Percentiles rank a stretch among this genome's conserved stretches.
These are phyloP conservation scores for Penicillium nucicola DNA, from an alignment of 495 filamentous ascomycete genomes.

Conservation along the genomic window DNA sequence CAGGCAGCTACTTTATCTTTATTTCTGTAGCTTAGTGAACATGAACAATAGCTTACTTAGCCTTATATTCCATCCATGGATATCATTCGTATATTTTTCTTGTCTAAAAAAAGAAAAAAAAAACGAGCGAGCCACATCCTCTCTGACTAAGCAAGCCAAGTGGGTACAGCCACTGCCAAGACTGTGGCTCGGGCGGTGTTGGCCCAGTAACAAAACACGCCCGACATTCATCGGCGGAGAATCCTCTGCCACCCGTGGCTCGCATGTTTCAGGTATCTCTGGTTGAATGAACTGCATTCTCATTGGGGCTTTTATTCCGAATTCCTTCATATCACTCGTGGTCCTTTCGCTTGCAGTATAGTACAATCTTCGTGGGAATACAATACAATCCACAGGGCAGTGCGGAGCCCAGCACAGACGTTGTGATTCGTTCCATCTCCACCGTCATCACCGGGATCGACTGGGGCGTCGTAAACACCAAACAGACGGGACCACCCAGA, in stretches of 20 bases:
- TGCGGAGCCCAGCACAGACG: slow-evolving; percentile 15
- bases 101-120: slow-evolving; percentile 13
- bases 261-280: slow-evolving; percentile 3
- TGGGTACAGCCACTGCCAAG: slow-evolving; percentile 3
- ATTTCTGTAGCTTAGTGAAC: no score
- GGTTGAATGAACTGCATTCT: neutral
- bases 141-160: neutral
- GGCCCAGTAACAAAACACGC: slow-evolving; percentile 32
- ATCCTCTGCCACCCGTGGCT: slow-evolving; percentile 13
- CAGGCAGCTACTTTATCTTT: slow-evolving; percentile 1
- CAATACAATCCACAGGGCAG: slow-evolving; percentile 11
- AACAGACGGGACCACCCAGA: slow-evolving; percentile 6
- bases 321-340: neutral
- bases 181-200: slow-evolving; percentile 18
- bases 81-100: no score
- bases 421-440: slow-evolving; percentile 23
- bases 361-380: slow-evolving; percentile 3
- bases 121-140: no score
- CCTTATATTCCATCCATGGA: no score
- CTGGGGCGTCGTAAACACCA: slow-evolving; percentile 26
- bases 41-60: no score
- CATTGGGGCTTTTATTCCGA: neutral
- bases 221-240: slow-evolving; percentile 4
- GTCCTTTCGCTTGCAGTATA: neutral
- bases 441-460: slow-evolving; percentile 22